A percentile compares a stretch with the other conserved stretches of the same genome.
Conservation (phyloP, 768 basidiomycete species). For the Tylopilus plumbeoviolaceoides region DNA sequence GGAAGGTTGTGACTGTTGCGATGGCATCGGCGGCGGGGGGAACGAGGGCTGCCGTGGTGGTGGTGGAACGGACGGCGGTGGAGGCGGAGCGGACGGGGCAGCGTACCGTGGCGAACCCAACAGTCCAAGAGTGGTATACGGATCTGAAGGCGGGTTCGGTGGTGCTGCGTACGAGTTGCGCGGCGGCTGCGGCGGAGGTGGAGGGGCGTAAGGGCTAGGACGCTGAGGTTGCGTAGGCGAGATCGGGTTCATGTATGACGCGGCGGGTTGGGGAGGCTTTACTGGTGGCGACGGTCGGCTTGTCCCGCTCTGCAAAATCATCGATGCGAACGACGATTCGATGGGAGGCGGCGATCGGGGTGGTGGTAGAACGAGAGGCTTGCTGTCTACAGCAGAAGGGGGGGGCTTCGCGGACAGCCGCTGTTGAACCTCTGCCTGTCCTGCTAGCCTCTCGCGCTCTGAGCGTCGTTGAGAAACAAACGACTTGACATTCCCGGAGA, state of each 20-base stretch:
- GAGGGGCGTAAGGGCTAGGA: conserved; percentile 15
- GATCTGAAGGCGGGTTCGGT: conserved; percentile 27
- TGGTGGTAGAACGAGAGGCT: conserved; percentile 47
- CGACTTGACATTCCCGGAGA: conserved; percentile 53
- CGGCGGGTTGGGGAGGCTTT: conserved; percentile 28
- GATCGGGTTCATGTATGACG: conserved; percentile 20
- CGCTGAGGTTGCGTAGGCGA: conserved; percentile 21
- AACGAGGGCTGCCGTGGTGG: conserved; percentile 25
- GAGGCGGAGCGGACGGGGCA: conserved; percentile 14
- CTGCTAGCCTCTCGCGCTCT: conserved; percentile 67
- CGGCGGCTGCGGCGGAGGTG: conserved; percentile 26
- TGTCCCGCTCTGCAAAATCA: conserved; percentile 42
- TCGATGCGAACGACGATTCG: conserved; percentile 52
- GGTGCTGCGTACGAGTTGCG: conserved; percentile 22
- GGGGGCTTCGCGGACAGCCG: conserved; percentile 46
- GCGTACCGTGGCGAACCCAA: conserved; percentile 21
- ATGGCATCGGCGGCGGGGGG: conserved; percentile 14
- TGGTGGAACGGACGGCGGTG: conserved; percentile 15
- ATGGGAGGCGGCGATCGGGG: conserved; percentile 37
- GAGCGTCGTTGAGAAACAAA: conserved; percentile 61
- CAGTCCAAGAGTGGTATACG: conserved; percentile 33
- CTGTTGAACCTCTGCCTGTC: conserved; percentile 69
- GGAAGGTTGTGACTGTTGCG: conserved; percentile 17
- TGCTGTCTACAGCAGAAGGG: conserved; percentile 40
- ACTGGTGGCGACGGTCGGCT: conserved; percentile 27